Base-by-base conservation (phyloP, 1,139 yeast genomes). In the Yamadazyma mexicana region DNA sequence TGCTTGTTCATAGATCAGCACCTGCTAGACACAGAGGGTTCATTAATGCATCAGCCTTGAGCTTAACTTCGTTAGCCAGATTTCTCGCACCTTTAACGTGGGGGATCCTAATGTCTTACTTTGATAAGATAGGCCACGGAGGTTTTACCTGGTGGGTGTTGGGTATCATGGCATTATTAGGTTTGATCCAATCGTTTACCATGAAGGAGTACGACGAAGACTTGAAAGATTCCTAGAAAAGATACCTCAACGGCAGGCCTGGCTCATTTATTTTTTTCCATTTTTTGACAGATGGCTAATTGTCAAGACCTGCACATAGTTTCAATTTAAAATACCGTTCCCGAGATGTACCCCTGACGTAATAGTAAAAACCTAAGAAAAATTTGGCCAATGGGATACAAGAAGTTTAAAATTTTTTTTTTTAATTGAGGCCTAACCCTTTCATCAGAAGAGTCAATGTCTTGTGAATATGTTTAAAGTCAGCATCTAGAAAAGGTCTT, bases 21-120 rank as follows among this genome's bases (percentile, higher is more conserved):
- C 69, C 72, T 7, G 63, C 73, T 22, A 59, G 66, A 45, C 74
- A 76, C 51, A 58, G 81, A 39, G 79, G 79, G 0, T 67, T 73
- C 44, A 65, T 77, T 29, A 77, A 77, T 53, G 78, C 79, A 12
- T 58, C 71, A 10, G 66, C 78, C 2, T 60, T 76, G 50, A 70
- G 77, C 42, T 64, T 75, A 34, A 64, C 75, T 16, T 73, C 86
- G 1, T 59, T 75, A 30, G 82, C 85, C 0, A 58, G 87, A 45
- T 80, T 77, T 40, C 33, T 76, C 1, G 86, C 82, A 3, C 87
- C 87, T 0, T 56, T 79, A 14, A 30, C 66, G 2, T 79, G 83
- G 81, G 87, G 87, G 9, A 61, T 59, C 38, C 50, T 81, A 31
- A 78, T 80, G 73, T 64, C 81, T 2, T 62, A 62, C 46, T 70